Evolutionary conservation across 257 asterid genomes (phyloP).

Genomic region (Ajuga chamaepitys): DNA sequence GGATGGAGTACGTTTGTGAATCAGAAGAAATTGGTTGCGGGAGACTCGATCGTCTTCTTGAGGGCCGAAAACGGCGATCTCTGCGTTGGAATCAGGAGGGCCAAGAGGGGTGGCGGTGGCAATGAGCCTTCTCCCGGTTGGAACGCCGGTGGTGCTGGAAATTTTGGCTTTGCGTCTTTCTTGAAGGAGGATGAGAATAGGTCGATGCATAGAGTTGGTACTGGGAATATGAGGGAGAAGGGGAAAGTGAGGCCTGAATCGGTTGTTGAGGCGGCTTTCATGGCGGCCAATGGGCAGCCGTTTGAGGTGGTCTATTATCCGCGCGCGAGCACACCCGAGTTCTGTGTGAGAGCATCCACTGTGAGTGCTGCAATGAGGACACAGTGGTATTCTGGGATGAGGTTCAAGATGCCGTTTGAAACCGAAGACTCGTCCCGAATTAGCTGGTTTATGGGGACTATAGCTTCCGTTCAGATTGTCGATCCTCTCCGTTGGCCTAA

Average conservation of each 20-base stretch:
- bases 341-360: slow-evolving; percentile 38
- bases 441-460: slow-evolving; percentile 52
- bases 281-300: slow-evolving; percentile 45
- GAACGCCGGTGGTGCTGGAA: slow-evolving; percentile 30
- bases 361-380: slow-evolving; percentile 37
- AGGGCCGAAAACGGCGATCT: slow-evolving; percentile 47
- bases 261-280: slow-evolving; percentile 34
- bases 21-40: slow-evolving; percentile 49
- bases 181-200: slow-evolving; percentile 29
- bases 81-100: slow-evolving; percentile 43
- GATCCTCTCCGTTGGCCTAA: slow-evolving; percentile 52
- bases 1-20: slow-evolving; percentile 57
- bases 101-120: slow-evolving; percentile 29
- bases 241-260: slow-evolving; percentile 42
- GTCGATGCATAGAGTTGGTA: slow-evolving; percentile 20
- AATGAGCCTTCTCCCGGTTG: slow-evolving; percentile 26
- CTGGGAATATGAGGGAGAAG: slow-evolving; percentile 29
- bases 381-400: slow-evolving; percentile 45
- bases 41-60: slow-evolving; percentile 45
- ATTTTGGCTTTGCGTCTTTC: slow-evolving; percentile 20
- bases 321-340: slow-evolving; percentile 44
- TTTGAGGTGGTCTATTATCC: slow-evolving; percentile 50
- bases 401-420: slow-evolving; percentile 54
- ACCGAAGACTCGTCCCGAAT: slow-evolving; percentile 44
- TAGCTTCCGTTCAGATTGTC: slow-evolving; percentile 30